A percentile compares a stretch with the other conserved stretches of the same genome.
phyloP scores from a whole-genome alignment of 768 basidiomycete species.

The Mycena vitilis region DNA sequence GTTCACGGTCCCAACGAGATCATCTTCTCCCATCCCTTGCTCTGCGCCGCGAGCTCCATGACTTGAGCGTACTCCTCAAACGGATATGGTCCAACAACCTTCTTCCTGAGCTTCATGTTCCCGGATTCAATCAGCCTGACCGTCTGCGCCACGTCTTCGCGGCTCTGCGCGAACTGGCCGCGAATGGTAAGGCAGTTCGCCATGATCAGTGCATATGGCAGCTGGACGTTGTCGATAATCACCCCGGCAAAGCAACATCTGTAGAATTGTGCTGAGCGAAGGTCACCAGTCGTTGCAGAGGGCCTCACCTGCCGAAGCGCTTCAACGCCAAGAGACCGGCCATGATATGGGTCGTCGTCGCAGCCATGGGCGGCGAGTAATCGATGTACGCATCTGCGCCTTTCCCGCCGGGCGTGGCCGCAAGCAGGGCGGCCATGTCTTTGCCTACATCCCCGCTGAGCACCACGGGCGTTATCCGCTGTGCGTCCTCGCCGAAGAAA shows the following conservation, averaged over 20 bases:
- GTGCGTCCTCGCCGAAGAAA: not conserved
- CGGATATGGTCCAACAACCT: not conserved
- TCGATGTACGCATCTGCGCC: not conserved
- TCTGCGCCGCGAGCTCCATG: not conserved
- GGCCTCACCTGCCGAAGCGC: not conserved
- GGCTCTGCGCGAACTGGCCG: not conserved
- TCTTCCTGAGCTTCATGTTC: not conserved
- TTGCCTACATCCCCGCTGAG: not conserved
- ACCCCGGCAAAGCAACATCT: not conserved
- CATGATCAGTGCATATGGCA: not conserved
- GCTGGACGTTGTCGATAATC: not conserved
- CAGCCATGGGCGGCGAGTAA: not conserved
- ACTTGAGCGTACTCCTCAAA: not conserved
- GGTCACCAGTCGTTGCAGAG: not conserved
- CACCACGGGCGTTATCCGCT: not conserved
- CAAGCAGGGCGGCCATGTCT: not conserved
- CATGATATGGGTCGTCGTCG: not conserved
- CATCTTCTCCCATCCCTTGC: constrained; percentile 2
- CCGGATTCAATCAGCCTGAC: not conserved
- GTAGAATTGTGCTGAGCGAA: not conserved
- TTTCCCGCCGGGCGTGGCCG: not conserved
- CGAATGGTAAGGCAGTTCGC: not conserved
- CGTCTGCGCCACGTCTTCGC: not conserved
- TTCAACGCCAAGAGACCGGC: not conserved
- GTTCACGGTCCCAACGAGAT: not conserved